Conservation (phyloP, 805 yeast genomes). For the Yamadazyma phyllophila region DNA sequence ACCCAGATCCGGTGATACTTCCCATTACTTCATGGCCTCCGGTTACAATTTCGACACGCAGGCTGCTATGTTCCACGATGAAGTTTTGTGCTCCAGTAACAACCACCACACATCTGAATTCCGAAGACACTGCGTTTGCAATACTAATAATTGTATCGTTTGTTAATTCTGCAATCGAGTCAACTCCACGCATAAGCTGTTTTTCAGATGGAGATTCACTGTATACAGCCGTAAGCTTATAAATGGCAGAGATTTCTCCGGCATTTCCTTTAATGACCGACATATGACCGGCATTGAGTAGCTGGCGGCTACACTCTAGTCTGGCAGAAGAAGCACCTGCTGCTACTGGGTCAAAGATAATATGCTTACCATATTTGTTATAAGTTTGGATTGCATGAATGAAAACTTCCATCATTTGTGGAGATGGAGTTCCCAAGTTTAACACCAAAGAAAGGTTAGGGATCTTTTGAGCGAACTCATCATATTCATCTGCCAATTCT, state of each 20-base stretch:
- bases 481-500: constrained; percentile 64
- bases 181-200: constrained; percentile 70
- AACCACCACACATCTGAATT: constrained; percentile 59
- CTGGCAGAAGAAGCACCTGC: constrained; percentile 77
- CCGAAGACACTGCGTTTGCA: constrained; percentile 49
- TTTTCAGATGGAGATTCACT: constrained; percentile 18
- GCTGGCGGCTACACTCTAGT: constrained; percentile 39
- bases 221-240: constrained; percentile 27
- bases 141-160: constrained; percentile 32
- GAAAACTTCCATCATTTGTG: constrained; percentile 41
- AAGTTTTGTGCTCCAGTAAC: constrained; percentile 56
- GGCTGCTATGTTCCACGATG: constrained; percentile 20
- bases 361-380: constrained; percentile 53
- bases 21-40: constrained; percentile 70
- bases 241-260: constrained; percentile 75
- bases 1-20: constrained; percentile 76
- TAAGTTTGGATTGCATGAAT: constrained; percentile 56
- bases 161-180: constrained; percentile 34
- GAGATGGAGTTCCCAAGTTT: constrained; percentile 73
- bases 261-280: constrained; percentile 80
- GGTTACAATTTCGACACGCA: constrained; percentile 22
- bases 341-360: constrained; percentile 91
- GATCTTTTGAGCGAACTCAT: constrained; percentile 53
- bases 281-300: constrained; percentile 57
- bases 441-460: constrained; percentile 58